Conservation (phyloP, 805 yeast genomes). For the Limtongozyma cylindracea region DNA sequence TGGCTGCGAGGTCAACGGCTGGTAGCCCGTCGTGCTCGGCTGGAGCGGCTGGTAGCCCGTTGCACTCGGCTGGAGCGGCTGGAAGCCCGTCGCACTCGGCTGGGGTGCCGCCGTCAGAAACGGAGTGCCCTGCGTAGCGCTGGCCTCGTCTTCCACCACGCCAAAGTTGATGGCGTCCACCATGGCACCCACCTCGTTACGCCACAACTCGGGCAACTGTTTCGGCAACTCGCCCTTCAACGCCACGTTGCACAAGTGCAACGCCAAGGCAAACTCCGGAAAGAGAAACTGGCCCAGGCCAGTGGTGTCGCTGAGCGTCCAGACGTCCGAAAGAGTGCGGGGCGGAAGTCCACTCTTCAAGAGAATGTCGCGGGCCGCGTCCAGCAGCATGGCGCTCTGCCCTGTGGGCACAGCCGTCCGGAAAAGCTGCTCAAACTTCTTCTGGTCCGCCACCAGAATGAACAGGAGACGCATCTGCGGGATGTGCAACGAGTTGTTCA, state of each 20-base stretch:
- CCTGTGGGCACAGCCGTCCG: conserved; percentile 50
- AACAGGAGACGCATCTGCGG: conserved; percentile 66
- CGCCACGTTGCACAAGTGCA: conserved; percentile 63
- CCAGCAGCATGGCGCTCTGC: conserved; percentile 45
- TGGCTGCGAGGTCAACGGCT: conserved; percentile 5
- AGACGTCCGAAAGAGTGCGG: conserved; percentile 53
- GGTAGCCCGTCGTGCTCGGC: no score
- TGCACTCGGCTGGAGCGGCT: conserved; percentile 50
- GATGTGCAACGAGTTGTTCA: no score
- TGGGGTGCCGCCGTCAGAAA: conserved; percentile 13
- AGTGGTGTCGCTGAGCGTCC: conserved; percentile 81
- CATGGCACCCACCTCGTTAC: conserved; percentile 69
- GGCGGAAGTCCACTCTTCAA: conserved; percentile 62
- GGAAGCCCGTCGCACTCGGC: conserved; percentile 19
- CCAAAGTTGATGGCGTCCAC: conserved; percentile 72
- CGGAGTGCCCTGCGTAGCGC: conserved; percentile 1
- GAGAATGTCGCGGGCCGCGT: conserved; percentile 54
- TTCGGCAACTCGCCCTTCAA: conserved; percentile 64
- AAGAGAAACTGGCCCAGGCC: conserved; percentile 67
- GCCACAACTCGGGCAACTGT: conserved; percentile 42
- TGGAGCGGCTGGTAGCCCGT: conserved; percentile 7
- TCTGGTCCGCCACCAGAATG: conserved; percentile 66
- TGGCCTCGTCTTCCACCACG: conserved; percentile 21
- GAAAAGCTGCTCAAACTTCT: conserved; percentile 65
- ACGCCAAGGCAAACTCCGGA: conserved; percentile 85